A percentile compares a stretch with the other conserved stretches of the same genome.
These are phyloP conservation scores for Saturnispora gosingensis DNA, from an alignment of 805 yeast species.

Conservation along the genomic window DNA sequence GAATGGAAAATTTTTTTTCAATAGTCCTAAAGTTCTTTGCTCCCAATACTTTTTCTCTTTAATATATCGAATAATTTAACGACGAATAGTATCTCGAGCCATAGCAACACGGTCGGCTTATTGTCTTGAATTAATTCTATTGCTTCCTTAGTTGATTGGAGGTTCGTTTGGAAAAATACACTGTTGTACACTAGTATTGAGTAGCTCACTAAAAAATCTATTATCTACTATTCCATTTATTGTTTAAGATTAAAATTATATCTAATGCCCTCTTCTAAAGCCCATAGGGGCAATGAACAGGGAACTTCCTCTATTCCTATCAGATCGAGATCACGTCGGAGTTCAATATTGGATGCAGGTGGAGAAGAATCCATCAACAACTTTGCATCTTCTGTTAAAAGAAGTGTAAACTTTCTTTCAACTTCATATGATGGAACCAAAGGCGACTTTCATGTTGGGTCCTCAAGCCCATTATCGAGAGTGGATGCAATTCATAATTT, in stretches of 20 bases:
- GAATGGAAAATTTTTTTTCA: not conserved
- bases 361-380: constrained; percentile 31
- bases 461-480: not conserved
- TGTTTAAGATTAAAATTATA: not conserved
- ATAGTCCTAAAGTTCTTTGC: not conserved
- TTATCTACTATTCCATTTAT: not conserved
- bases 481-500: not conserved
- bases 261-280: not conserved
- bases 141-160: not conserved
- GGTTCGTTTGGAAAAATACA: not conserved
- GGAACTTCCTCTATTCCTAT: constrained; percentile 4
- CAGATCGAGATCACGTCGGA: constrained; percentile 17
- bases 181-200: not conserved
- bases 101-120: not conserved
- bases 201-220: not conserved
- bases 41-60: not conserved
- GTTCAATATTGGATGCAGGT: constrained; percentile 29
- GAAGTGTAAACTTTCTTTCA: constrained; percentile 26
- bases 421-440: constrained; percentile 15
- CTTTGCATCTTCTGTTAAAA: constrained; percentile 28
- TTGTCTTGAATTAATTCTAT: not conserved
- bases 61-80: not conserved
- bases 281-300: not conserved
- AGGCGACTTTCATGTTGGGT: not conserved
- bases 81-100: not conserved